Evolutionary conservation across 1,284 basidiomycete species (phyloP), one percentile per base, ranked within the genome.

Genomic region (Spongiforma sp.): DNA sequence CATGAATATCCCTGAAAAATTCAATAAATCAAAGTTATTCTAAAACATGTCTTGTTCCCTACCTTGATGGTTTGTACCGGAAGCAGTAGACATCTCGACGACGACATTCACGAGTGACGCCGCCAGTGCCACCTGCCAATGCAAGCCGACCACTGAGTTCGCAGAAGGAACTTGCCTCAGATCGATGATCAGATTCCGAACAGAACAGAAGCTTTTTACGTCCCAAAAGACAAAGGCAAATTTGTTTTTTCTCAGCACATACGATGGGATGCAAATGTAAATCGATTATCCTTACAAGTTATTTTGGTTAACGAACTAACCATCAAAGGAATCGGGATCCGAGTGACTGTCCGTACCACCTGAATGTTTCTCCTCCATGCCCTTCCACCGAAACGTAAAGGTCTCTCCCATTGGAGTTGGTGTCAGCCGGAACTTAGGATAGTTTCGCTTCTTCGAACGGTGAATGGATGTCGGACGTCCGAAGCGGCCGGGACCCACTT

Each of bases 71-170:
- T 77, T 73, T 33, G 77, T 82, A 0, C 78, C 79, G 17, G 78
- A 61, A 34, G 75, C 80, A 41, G 77, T 79, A 9, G 81, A 80
- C 82, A 86, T 83, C 57, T 83, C 76, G 65, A 86, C 81, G 57
- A 83, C 78, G 61, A 84, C 75, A 66, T 86, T 83, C 60, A 87
- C 83, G 53, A 94, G 78, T 2, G 89, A 90, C 0, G 92, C 93
- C 1, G 89, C 86, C 73, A 94, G 92, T 7, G 91, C 86, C 28
- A 93, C 89, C 76, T 93, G 90, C 86, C 91, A 93, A 66, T 93
- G 90, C 41, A 92, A 79, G 33, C 88, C 90, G 32, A 86, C 89
- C 17, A 84, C 89, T 3, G 79, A 69, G 19, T 77, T 79, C 8
- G 80, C 73, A 0, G 86, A 77, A 30, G 88, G 84, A 67, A 90